A percentile compares a stretch with the other conserved stretches of the same genome.
Evolutionary conservation across 257 asterid genomes (phyloP).

Genomic region (Jaltomata sinuosa): DNA sequence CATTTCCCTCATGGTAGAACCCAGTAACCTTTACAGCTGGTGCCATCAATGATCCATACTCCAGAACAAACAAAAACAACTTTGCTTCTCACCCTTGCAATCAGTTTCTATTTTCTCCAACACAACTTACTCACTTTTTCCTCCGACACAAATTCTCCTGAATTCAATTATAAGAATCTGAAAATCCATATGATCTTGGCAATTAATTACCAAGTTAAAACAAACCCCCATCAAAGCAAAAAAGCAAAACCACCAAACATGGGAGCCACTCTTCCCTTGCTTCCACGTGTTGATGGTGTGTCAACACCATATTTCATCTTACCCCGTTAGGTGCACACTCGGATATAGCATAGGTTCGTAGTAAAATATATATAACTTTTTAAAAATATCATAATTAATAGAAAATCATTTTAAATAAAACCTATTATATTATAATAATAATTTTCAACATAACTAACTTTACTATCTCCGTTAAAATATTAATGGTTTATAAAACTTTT

Average conservation of each 20-base stretch:
- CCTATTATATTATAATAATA: no score
- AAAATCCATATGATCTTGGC: constrained; percentile 29
- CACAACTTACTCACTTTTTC: not conserved
- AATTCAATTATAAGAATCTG: constrained; percentile 21
- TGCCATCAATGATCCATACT: constrained; percentile 43
- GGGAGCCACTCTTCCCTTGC: no score
- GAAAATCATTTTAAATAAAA: no score
- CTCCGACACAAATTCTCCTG: constrained; percentile 1
- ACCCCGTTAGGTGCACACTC: no score
- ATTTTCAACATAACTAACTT: no score
- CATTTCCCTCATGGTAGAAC: constrained; percentile 69
- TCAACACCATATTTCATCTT: no score
- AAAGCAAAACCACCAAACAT: constrained; percentile 55
- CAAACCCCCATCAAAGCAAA: constrained; percentile 25
- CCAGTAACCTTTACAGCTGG: constrained; percentile 56
- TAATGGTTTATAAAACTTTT: no score
- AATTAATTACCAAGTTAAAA: constrained; percentile 29
- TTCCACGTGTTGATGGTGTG: no score
- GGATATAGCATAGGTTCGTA: no score
- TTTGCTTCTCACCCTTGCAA: not conserved
- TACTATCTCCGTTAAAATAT: no score
- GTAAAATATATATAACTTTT: no score
- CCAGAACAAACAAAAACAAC: not conserved
- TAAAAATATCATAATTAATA: no score
- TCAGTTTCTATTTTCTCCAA: constrained; percentile 1